Percentiles rank a stretch among this genome's conserved stretches.
Conservation (phyloP, 441 rosid genomes). For the Erodium texanum region DNA sequence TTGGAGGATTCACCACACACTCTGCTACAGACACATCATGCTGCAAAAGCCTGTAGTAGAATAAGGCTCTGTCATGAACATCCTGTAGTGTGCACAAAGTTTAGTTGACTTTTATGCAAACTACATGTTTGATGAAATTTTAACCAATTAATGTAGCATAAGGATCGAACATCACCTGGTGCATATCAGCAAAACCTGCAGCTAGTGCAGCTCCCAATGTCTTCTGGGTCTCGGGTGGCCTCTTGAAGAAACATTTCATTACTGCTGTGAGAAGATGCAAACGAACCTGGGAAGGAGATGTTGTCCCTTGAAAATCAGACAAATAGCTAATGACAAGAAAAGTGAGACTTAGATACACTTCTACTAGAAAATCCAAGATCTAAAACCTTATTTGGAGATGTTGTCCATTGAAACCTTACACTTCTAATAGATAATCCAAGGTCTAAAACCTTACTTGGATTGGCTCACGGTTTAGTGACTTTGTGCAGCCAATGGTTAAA, state of each 20-base stretch:
- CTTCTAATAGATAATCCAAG: too few species aligned
- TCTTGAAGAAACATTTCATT: conserved; percentile 90
- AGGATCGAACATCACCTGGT: conserved; percentile 46
- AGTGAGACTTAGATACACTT: too few species aligned
- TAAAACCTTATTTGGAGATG: too few species aligned
- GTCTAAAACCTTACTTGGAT: too few species aligned
- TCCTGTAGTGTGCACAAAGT: conserved; percentile 47
- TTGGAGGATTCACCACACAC: conserved; percentile 86
- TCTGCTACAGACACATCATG: conserved; percentile 64
- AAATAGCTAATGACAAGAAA: background rate
- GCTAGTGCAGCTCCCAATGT: conserved; percentile 83
- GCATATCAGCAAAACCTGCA: conserved; percentile 83
- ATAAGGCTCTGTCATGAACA: conserved; percentile 95
- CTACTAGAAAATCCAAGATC: too few species aligned
- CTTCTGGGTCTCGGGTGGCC: conserved; percentile 91
- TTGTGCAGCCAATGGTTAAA: too few species aligned
- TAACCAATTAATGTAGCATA: conserved; percentile 2
- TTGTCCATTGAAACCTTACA: too few species aligned
- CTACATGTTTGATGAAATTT: background rate
- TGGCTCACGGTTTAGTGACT: too few species aligned
- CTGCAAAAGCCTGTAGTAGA: conserved; percentile 89
- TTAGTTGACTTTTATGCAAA: conserved; percentile 18
- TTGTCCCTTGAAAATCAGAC: conserved; percentile 7
- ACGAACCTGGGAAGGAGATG: conserved; percentile 57
- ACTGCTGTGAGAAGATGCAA: conserved; percentile 90